Evolutionary conservation across 108 stramenopile genomes (phyloP), one percentile per base, ranked within the genome.

Genomic region (Nitzschia inconspicua): DNA sequence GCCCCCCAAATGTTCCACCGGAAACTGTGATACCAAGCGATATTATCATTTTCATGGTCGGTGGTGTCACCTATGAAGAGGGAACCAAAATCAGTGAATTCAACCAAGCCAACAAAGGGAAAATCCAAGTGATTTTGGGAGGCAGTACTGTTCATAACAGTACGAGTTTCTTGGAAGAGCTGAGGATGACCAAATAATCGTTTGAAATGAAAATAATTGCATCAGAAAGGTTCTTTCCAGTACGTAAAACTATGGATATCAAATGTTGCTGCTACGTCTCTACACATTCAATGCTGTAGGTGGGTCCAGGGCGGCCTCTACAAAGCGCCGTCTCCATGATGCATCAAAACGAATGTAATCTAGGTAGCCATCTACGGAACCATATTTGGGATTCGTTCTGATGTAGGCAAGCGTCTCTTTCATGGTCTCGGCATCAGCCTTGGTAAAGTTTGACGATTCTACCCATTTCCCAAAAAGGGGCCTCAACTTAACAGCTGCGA

Each of bases 11-110:
- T 24, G 39, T 63, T 23, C 47, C 60, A 25, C 72, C 71, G 52
- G 57, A 76, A 55, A 54, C 62, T 68, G 50, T 71, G 68, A 47
- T 76, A 57, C 76, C 93, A 47, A 35, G 82, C 60, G 91, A 95
- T 66, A 75, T 97, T 18, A 72, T 98, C 36, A 77, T 98, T 20
- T 98, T 89, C 68, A 90, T 98, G 89, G 91, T 92, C 2, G 98
- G 97, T 20, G 98, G 98, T 35, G 82, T 88, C 29, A 97, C 98
- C 8, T 98, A 93, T 68, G 98, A 98, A 70, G 98, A 98, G 75
- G 93, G 93, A 10, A 92, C 88, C 41, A 91, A 89, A 55, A 79
- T 98, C 23, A 80, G 59, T 37, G 86, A 93, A 37, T 94, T 95
- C 78, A 96, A 96, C 63, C 44, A 70, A 53, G 58, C 69, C 11